Evolutionary conservation across 106 monocot species (phyloP).

Genomic region (Dendrobium officinale): DNA sequence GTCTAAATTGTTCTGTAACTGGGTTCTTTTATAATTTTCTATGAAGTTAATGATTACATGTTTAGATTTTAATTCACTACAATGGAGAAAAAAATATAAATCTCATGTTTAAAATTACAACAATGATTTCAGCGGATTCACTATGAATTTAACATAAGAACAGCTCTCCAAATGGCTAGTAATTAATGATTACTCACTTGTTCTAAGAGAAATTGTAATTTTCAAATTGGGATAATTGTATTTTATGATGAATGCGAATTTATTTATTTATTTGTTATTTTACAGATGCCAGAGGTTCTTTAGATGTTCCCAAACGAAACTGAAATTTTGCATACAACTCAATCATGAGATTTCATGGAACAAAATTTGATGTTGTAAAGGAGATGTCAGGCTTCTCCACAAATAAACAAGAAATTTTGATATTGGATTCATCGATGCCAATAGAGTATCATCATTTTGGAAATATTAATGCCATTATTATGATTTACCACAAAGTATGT

Average conservation of each 20-base stretch:
- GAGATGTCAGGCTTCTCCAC: constrained; percentile 72
- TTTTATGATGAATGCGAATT: constrained; percentile 1
- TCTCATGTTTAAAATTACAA: constrained; percentile 81
- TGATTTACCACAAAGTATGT: no score
- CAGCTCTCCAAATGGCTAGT: constrained; percentile 59
- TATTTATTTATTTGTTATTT: neutral
- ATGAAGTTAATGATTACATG: neutral
- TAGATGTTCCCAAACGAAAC: constrained; percentile 71
- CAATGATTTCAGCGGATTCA: constrained; percentile 70
- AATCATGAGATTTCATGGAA: constrained; percentile 92
- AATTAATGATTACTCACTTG: neutral
- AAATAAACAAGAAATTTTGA: constrained; percentile 82
- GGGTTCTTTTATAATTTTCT: neutral
- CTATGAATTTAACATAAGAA: constrained; percentile 59
- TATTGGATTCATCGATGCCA: constrained; percentile 85
- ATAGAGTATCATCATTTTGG: constrained; percentile 19
- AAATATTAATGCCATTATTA: neutral
- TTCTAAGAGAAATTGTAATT: neutral
- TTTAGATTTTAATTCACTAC: constrained; percentile 20
- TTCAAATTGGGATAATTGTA: neutral
- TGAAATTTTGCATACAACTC: constrained; percentile 69
- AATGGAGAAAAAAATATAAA: constrained; percentile 34
- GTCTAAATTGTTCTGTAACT: neutral
- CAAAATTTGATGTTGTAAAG: constrained; percentile 41
- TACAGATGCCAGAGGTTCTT: constrained; percentile 69